Evolutionary conservation across 441 rosid species (phyloP).

Genomic region (Hura crepitans): DNA sequence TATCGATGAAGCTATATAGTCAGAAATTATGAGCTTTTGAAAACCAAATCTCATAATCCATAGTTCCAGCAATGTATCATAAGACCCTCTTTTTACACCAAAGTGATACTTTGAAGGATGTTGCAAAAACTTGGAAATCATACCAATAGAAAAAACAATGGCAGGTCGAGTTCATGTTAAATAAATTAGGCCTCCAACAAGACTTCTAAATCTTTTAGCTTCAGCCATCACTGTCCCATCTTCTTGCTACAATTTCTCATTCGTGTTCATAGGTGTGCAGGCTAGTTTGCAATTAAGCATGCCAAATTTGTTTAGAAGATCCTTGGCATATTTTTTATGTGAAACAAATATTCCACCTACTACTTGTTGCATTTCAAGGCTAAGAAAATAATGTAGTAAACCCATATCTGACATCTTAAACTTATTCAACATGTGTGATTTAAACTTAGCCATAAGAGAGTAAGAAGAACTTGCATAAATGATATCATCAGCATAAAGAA

Average conservation of each 20-base stretch:
- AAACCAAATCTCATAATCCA: background rate
- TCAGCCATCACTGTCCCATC: background rate
- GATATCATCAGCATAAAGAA: too few relatives aligned
- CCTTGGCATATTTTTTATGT: background rate
- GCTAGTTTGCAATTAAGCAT: background rate
- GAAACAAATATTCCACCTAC: too few relatives aligned
- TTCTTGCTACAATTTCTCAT: background rate
- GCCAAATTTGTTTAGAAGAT: background rate
- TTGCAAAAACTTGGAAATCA: background rate
- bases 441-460: background rate
- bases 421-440: background rate
- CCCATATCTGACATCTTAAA: background rate
- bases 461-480: background rate
- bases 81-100: background rate
- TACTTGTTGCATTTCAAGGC: background rate
- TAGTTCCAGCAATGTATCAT: background rate
- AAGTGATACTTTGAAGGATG: background rate
- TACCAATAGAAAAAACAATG: background rate
- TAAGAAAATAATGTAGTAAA: background rate
- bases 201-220: background rate
- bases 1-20: background rate
- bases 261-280: too few relatives aligned
- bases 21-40: background rate
- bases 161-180: background rate
- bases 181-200: background rate